Conservation (phyloP, 257 asterid species). For the Solanum lycopersicoides region DNA sequence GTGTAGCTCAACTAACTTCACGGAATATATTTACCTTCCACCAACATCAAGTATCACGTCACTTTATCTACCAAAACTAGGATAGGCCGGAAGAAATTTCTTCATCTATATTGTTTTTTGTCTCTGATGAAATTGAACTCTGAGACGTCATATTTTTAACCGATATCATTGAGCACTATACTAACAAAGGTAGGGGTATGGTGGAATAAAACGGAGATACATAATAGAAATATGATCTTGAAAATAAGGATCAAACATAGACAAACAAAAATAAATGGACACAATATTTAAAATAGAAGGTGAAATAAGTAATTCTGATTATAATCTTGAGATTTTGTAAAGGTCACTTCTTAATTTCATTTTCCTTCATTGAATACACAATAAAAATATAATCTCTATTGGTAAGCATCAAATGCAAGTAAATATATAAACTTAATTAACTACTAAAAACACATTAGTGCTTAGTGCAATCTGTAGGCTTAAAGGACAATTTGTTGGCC, state of each 20-base stretch:
- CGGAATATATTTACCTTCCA: background rate
- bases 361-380: background rate
- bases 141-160: too few species aligned
- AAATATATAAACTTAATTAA: background rate
- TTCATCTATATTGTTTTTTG: background rate
- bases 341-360: background rate
- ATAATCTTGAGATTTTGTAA: too few species aligned
- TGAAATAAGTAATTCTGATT: too few species aligned
- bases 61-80: too few species aligned
- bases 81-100: background rate
- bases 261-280: too few species aligned
- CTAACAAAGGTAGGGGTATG: too few species aligned
- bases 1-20: too few species aligned
- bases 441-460: background rate
- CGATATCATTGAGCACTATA: too few species aligned
- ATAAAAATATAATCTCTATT: background rate
- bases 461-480: constrained; percentile 29
- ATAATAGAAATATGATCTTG: too few species aligned
- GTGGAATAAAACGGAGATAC: too few species aligned
- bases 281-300: fast-evolving
- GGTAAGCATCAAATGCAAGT: background rate
- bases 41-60: background rate
- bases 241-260: too few species aligned
- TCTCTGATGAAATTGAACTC: background rate
- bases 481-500: constrained; percentile 24